Percentiles rank a stretch among this genome's conserved stretches.
These are phyloP conservation scores for Xylariaceae sp. DNA, from an alignment of 2,329 filamentous ascomycete genomes.

Conservation along the genomic window DNA sequence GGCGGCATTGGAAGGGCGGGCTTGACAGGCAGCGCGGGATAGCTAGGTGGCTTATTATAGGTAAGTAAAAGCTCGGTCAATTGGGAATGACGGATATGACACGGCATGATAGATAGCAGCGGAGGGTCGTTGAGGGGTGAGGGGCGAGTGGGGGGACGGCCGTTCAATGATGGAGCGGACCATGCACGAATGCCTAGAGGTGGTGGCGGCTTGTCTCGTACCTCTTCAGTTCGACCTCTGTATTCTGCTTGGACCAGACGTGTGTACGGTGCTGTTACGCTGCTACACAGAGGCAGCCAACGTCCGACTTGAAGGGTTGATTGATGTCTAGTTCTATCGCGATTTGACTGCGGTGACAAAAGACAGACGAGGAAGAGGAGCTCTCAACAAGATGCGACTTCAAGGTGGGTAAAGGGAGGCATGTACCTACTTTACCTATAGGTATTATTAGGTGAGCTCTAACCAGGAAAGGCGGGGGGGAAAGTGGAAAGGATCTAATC, in stretches of 20 bases:
- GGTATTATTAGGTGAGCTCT: too few relatives aligned
- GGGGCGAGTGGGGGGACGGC: neutral
- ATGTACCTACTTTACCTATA: too few relatives aligned
- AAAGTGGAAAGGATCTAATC: conserved; percentile 12
- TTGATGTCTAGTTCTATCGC: neutral
- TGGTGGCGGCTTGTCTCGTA: too few relatives aligned
- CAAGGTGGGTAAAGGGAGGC: too few relatives aligned
- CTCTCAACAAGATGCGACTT: too few relatives aligned
- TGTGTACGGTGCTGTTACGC: conserved; percentile 21
- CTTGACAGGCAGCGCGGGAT: conserved; percentile 5
- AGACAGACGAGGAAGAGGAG: neutral
- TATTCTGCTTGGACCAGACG: conserved; percentile 4
- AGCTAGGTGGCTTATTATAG: conserved; percentile 11
- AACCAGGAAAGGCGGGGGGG: conserved; percentile 17
- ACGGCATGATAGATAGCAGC: conserved; percentile 3
- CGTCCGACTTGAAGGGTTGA: neutral
- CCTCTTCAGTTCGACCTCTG: conserved; percentile 22
- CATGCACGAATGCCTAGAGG: too few relatives aligned
- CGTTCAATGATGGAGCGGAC: too few relatives aligned
- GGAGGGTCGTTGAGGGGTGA: conserved; percentile 7
- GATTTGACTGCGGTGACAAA: neutral
- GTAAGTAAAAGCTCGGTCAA: conserved; percentile 17
- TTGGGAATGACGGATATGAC: neutral
- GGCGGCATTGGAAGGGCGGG: conserved; percentile 58
- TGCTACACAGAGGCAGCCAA: conserved; percentile 25